Percentiles rank a stretch among this genome's conserved stretches.
These are phyloP conservation scores for Globisporangium barbulae DNA, from an alignment of 352 stramenopile genomes.

Conservation along the genomic window DNA sequence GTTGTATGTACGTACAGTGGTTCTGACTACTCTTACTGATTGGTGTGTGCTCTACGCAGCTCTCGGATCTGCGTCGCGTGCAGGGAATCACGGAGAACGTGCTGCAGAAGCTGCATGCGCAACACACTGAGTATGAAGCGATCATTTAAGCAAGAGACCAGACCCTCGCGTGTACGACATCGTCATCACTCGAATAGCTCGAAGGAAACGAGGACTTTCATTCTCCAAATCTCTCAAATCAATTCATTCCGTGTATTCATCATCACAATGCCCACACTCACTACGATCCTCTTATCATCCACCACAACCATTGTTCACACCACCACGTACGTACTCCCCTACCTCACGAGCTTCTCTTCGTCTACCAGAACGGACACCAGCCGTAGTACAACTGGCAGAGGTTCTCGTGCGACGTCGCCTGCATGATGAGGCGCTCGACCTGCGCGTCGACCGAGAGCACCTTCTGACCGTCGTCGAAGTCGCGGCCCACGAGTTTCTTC, in stretches of 20 bases:
- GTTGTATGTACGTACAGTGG: neutral
- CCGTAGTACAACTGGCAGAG: slow-evolving; percentile 99
- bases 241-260: neutral
- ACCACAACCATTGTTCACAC: neutral
- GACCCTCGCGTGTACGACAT: no score
- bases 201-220: no score
- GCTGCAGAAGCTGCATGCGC: slow-evolving; percentile 35
- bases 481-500: slow-evolving; percentile 98
- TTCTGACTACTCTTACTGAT: neutral
- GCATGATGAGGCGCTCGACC: slow-evolving; percentile 97
- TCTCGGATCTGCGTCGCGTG: slow-evolving; percentile 40
- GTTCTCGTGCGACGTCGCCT: slow-evolving; percentile 99
- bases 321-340: neutral
- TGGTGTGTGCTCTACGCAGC: slow-evolving; percentile 16
- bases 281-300: neutral
- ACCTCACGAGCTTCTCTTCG: neutral
- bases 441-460: slow-evolving; percentile 88
- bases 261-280: neutral
- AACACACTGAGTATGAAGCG: slow-evolving; percentile 21
- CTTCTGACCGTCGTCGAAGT: slow-evolving; percentile 92
- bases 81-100: slow-evolving; percentile 44
- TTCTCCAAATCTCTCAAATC: neutral
- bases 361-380: slow-evolving; percentile 93
- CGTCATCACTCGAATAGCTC: no score
- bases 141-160: no score